Evolutionary conservation across 768 basidiomycete genomes (phyloP), one percentile per base, ranked within the genome.

Genomic region (Agaricus blazei): DNA sequence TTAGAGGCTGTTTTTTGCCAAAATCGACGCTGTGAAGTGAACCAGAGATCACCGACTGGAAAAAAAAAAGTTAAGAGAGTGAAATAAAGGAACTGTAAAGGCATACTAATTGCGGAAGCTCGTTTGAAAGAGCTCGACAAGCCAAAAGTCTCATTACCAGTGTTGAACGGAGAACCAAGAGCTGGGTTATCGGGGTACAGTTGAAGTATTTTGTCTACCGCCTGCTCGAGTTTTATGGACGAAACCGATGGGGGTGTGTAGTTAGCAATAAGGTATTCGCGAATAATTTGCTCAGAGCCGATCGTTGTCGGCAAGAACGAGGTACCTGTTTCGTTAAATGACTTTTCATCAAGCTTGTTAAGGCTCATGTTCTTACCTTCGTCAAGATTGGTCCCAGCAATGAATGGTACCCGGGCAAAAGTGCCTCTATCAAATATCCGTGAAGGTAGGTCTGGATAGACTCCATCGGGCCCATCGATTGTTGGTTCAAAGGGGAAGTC

Each of bases 71-170:
- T 9, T 42, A 37, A 53, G 43, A n/a, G 19, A 19, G 19, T 36
- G 41, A 1, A 24, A 43, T 9, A 46, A 28, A 8, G 34, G 19
- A 19, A 19, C 19, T 4, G 5, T n/a, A 40, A n/a, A 45, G 44
- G 52, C 62, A 37, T 29, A 70, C 72, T 46, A n/a, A 75, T 51
- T 0, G 68, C 62, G 3, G 72, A 59, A 28, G 58, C 61, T 3
- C 71, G 68, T 56, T 74, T 71, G 60, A 63, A 74, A 11, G 62
- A 59, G 51, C 61, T 57, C n/a, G 64, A 59, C 11, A 74, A 60
- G 0, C 77, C 77, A 57, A 78, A 79, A 0, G 75, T 74, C 19
- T 75, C 60, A 57, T 72, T 70, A 5, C 78, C 77, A 2, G 78
- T 80, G 11, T 67, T 68, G 58, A 71, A 81, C 0, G 79, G 79